Base-by-base conservation (phyloP, 441 rosid genomes). In the Flueggea neowawraea region DNA sequence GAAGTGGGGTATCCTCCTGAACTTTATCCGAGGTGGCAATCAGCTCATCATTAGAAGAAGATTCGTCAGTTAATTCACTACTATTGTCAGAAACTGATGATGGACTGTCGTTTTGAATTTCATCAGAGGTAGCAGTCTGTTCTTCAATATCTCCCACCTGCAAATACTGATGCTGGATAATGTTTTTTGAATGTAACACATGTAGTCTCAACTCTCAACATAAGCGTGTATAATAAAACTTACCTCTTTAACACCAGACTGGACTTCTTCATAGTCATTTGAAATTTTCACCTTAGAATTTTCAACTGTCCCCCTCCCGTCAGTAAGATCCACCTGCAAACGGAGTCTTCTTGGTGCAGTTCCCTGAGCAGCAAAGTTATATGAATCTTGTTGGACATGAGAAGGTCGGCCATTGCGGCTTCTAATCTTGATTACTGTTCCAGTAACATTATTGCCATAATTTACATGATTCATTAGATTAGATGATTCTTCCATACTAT, bases 311-410 rank as follows among this genome's bases (percentile, higher is more conserved):
- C 45, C 66, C 43, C 56, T 10, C 11, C 39, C 6, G 39, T 33
- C 39, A 33, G 77, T 43, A 49, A 0, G 54, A 4, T 67, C 60
- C 3, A 64, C 15, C 55, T 66, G 84, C 66, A 89, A 75, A 15
- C 78, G 83, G 49, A 89, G 59, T 80, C 98, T 84, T 75, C 95
- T 87, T 44, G 78, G 72, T 64, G 96, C 98, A 74, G 84, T 82
- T 55, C 95, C 98, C 74, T 86, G 95, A 68, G n/a, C 7, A 49
- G 47, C 64, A 36, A 63, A 52, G 62, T 60, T 70, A 57, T 69
- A 80, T 1, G 77, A 52, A 69, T 54, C 55, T n/a, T 72, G 64
- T 13, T 41, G 71, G 32, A 67, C 63, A 58, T 64, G 83, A 73
- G 78, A 62, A 66, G 72, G 91, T 6, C 39, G 6, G 6, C 6